Evolutionary conservation across 306 rosid species (phyloP).

Genomic region (Senna siamea): DNA sequence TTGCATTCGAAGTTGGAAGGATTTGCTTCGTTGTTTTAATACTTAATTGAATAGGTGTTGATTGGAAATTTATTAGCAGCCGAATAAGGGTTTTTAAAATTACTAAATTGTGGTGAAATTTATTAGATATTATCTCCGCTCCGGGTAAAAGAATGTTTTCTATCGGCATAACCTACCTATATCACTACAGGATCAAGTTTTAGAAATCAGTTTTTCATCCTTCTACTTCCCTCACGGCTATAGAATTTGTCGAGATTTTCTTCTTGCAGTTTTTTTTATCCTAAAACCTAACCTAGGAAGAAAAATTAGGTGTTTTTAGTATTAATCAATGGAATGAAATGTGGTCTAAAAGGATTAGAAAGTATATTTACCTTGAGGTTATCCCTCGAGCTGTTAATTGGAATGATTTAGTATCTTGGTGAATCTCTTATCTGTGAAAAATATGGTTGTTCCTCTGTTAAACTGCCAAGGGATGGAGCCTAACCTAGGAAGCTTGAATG

Average conservation of each 20-base stretch:
- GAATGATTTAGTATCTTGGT: neutral
- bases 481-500: neutral
- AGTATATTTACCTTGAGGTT: neutral
- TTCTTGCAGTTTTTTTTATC: neutral
- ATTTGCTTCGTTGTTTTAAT: neutral
- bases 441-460: neutral
- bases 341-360: neutral
- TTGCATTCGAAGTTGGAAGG: neutral
- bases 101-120: neutral
- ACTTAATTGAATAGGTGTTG: neutral
- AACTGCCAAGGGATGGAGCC: neutral
- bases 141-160: neutral
- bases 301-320: neutral
- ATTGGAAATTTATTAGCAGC: neutral
- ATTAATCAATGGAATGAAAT: neutral
- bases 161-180: neutral
- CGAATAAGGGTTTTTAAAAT: slow-evolving; percentile 27
- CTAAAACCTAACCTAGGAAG: neutral
- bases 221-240: neutral
- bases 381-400: neutral
- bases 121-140: neutral
- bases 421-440: neutral
- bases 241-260: neutral
- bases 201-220: neutral
- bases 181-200: neutral